Base-by-base conservation (phyloP, 2,329 filamentous ascomycete species). In the Leptographium lundbergii region DNA sequence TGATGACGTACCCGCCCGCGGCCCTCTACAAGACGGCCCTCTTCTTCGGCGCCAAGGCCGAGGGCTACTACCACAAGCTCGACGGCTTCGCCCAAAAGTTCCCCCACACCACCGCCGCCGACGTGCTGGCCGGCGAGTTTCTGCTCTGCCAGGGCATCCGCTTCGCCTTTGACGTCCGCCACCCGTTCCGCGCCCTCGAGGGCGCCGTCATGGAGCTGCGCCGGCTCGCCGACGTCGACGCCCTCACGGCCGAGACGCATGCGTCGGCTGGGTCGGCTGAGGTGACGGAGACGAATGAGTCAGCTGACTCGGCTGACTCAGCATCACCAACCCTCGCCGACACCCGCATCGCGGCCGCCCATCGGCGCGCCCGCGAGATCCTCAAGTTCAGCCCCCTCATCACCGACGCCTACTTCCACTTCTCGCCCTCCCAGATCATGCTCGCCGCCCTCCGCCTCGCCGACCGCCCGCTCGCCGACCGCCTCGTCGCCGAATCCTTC, bases 321-420 rank as follows among this genome's bases (percentile, higher is more conserved):
- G 27, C 27, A 29, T 7, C 34, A 14, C 5, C 34, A 63, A 34
- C 52, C 54, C 65, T 64, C 7, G 48, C 34, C 68, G 67, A 77
- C 55, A 66, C 70, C 11, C 73, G 78, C 29, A 73, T 84, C 34
- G 73, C 73, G 55, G 77, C 77, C 13, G 89, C 89, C 0, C 91
- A 95, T 68, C 77, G 77, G n/a, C 80, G 79, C 57, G 88, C 91
- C 0, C 81, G 88, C 50, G 82, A 85, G 24, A 78, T 89, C 54
- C 81, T 95, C 58, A 89, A 89, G 68, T 87, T 85, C 58, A 88
- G 89, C 60, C 88, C 91, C 0, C 76, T 95, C 56, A 80, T 96
- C 62, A 96, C 92, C 29, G 94, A 99, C 67, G 91, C 84, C n/a
- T 97, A 97, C 74, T 96, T 97, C 73, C 87, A 96, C 71, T 97